Evolutionary conservation across 805 yeast genomes (phyloP).

Genomic region (Suhomyces kilbournensis): DNA sequence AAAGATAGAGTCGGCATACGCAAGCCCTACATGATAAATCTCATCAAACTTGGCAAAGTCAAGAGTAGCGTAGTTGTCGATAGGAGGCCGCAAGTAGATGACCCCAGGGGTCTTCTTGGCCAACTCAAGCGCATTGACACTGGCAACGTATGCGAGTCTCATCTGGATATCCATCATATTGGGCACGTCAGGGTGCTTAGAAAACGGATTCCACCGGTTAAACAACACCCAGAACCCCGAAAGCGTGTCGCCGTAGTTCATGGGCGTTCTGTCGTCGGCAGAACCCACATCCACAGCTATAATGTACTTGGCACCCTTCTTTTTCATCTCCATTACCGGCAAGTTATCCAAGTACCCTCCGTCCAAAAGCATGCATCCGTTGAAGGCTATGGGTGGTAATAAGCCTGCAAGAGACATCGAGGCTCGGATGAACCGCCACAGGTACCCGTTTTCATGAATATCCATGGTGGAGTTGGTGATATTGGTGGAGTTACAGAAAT

Average conservation of each 20-base stretch:
- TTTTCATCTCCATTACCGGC: conserved; percentile 90
- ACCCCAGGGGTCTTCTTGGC: conserved; percentile 87
- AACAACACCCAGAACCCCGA: conserved; percentile 90
- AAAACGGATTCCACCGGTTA: conserved; percentile 87
- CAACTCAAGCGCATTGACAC: conserved; percentile 86
- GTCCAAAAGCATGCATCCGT: conserved; percentile 90
- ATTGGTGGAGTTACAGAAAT: conserved; percentile 88
- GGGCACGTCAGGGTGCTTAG: conserved; percentile 83
- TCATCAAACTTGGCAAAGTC: conserved; percentile 93
- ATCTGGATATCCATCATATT: conserved; percentile 93
- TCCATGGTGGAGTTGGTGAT: conserved; percentile 95
- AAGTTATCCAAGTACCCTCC: conserved; percentile 95
- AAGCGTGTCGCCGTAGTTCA: conserved; percentile 88
- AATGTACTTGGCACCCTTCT: conserved; percentile 78
- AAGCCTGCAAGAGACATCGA: conserved; percentile 96
- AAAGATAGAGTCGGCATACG: conserved; percentile 62
- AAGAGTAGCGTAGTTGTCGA: conserved; percentile 85
- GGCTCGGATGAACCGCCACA: conserved; percentile 94
- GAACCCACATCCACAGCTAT: conserved; percentile 97
- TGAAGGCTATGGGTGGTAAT: conserved; percentile 81
- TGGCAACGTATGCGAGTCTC: conserved; percentile 89
- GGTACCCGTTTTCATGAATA: conserved; percentile 85
- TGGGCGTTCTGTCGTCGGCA: conserved; percentile 84
- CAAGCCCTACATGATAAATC: conserved; percentile 75
- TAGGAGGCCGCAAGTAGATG: conserved; percentile 87